Conservation (phyloP, 495 filamentous ascomycete genomes). For the Haplographium delicatum region DNA sequence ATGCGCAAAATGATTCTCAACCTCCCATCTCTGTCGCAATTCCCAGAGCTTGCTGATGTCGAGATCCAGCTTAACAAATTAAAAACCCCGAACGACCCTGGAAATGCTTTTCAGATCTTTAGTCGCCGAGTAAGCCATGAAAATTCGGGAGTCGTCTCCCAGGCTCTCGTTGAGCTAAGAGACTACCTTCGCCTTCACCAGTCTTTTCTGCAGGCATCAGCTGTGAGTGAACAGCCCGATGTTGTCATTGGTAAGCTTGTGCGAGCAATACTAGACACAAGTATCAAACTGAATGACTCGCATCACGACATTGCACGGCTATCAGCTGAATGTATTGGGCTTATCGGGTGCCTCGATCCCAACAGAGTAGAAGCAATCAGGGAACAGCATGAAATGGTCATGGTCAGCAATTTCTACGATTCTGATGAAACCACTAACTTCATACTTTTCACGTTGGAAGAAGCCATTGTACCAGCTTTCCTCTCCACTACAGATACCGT, state of each 20-base stretch:
- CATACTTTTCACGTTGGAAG: slow-evolving; percentile 74
- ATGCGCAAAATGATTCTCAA: slow-evolving; percentile 60
- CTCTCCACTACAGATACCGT: slow-evolving; percentile 79
- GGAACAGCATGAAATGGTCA: slow-evolving; percentile 71
- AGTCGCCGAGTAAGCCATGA: slow-evolving; percentile 71
- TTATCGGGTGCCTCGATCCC: slow-evolving; percentile 87
- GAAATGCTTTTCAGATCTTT: slow-evolving; percentile 63
- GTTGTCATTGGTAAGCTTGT: slow-evolving; percentile 63
- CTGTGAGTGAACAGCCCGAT: slow-evolving; percentile 81
- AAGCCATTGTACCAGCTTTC: slow-evolving; percentile 87
- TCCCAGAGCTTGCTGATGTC: slow-evolving; percentile 61
- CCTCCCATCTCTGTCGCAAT: slow-evolving; percentile 72
- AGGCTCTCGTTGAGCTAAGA: slow-evolving; percentile 71
- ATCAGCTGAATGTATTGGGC: slow-evolving; percentile 72
- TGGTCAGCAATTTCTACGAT: slow-evolving; percentile 77
- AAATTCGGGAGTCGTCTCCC: slow-evolving; percentile 73
- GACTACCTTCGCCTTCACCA: slow-evolving; percentile 69
- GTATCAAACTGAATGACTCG: slow-evolving; percentile 67
- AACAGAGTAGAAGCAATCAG: slow-evolving; percentile 78
- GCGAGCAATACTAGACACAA: slow-evolving; percentile 76
- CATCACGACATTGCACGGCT: slow-evolving; percentile 62
- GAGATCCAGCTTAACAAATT: slow-evolving; percentile 58
- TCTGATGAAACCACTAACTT: slow-evolving; percentile 81
- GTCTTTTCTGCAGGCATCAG: slow-evolving; percentile 72
- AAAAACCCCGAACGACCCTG: slow-evolving; percentile 48